Evolutionary conservation across 805 yeast genomes (phyloP), one percentile per base, ranked within the genome.

Genomic region (Wickerhamiella kurtzmanii): DNA sequence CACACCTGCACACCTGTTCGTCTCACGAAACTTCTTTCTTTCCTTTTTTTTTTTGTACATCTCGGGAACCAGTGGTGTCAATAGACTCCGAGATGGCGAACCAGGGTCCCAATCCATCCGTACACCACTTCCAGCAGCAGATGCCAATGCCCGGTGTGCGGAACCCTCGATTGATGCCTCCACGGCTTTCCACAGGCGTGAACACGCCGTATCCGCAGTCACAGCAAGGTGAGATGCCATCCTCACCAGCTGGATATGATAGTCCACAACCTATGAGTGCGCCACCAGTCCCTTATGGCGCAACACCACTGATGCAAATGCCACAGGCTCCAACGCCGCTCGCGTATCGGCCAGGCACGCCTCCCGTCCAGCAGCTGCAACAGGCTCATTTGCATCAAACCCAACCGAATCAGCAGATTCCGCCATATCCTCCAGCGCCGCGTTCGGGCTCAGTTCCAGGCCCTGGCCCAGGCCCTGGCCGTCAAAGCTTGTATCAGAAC

Each of bases 291-390:
- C n/a, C n/a, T n/a, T n/a, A n/a, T n/a, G n/a, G n/a, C n/a, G n/a
- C n/a, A n/a, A n/a, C n/a, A n/a, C n/a, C n/a, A n/a, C n/a, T n/a
- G n/a, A n/a, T 39, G n/a, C 21, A 3, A 21, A 21, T 32, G 22
- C 38, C 39, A 16, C 42, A 5, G 37, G 40, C 13, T 13, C 46
- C 41, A 18, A 8, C n/a, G n/a, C n/a, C n/a, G n/a, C n/a, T n/a
- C n/a, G n/a, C n/a, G n/a, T n/a, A n/a, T n/a, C 35, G 22, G 32
- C 6, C 25, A 22, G 41, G 22, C 5, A 4, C 21, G 22, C 39
- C 38, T 17, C 43, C 43, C 11, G 35, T 35, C 2, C 22, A 22
- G 25, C 41, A 41, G 16, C 45, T 37, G 37, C 37, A 41, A 15
- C 36, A 28, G 28, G 22, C 22, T 11, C 37, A 41, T 11, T 37